Evolutionary conservation across 345 rosid genomes (phyloP).

Genomic region (Lepidium sativum): DNA sequence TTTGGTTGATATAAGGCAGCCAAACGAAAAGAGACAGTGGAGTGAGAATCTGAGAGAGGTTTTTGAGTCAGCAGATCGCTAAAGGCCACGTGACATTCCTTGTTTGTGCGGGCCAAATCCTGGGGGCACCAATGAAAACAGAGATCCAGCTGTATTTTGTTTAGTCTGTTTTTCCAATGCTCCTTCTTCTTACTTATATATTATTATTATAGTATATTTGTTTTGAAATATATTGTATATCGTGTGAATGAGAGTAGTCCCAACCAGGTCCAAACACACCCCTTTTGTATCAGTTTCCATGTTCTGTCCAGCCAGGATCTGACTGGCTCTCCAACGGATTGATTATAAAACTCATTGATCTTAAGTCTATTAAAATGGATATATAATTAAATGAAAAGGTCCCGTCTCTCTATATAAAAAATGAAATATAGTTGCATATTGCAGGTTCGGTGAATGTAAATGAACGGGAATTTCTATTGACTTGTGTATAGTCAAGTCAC

Average conservation of each 20-base stretch:
- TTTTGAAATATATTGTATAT: not conserved
- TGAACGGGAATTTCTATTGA: not conserved
- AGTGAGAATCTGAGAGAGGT: not conserved
- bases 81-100: not conserved
- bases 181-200: not conserved
- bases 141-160: slow-evolving; percentile 14
- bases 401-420: too few relatives aligned
- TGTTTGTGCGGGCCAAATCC: not conserved
- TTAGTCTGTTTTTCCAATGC: not conserved
- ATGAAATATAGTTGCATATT: not conserved
- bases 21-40: slow-evolving; percentile 1
- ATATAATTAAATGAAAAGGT: too few relatives aligned
- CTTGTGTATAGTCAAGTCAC: not conserved
- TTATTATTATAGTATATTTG: not conserved
- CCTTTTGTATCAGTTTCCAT: not conserved
- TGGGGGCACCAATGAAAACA: not conserved
- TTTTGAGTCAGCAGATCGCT: not conserved
- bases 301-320: slow-evolving; percentile 16
- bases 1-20: not conserved
- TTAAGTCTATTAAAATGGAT: not conserved
- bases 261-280: not conserved
- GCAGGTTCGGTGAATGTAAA: not conserved
- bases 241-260: not conserved
- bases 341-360: not conserved
- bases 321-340: slow-evolving; percentile 4